Evolutionary conservation across 352 stramenopile genomes (phyloP), one percentile per base, ranked within the genome.

Genomic region (Phytophthora cryptogea): DNA sequence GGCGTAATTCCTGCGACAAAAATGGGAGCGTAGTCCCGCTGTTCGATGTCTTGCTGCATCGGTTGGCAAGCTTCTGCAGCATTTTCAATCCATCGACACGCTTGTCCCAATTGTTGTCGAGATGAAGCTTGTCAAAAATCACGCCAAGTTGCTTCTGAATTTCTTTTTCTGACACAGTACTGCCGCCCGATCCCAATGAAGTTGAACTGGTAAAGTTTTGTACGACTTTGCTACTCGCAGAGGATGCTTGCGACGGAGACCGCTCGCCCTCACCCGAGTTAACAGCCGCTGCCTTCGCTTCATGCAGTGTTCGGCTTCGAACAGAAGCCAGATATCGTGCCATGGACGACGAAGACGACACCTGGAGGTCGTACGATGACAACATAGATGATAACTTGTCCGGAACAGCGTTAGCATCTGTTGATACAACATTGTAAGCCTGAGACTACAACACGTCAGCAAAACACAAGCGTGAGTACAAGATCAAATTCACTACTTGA

Each of bases 21-120:
- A 50, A 53, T 11, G 53, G 27, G 14, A 95, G 62, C 3, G 55
- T 52, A 37, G 44, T 27, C 10, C 28, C 50, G 28, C 43, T 66
- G 17, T 82, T 72, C 28, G 66, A 70, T 13, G 62, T 55, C 26
- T 70, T 66, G 20, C 63, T 68, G 51, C 74, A 92, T 32, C 70
- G 78, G 10, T 63, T 68, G 1, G 72, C 49, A 3, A 93, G 62
- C n/a, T 79, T 72, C 43, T 89, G 84, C 31, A 91, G 61, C 31
- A 51, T 72, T 42, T 89, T 88, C 26, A 92, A 51, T 0, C 77
- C 81, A 4, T 88, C 77, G 5, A 95, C 86, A 37, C 86, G 82
- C 36, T 85, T 84, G 10, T 83, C 79, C 86, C 86, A 95, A 43
- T 92, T 81, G 40, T 92, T 90, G 37, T 81, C 67, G 8, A 83